These are phyloP conservation scores for Calycina herbarum DNA, from an alignment of 2,329 filamentous ascomycete species.

Conservation along the genomic window DNA sequence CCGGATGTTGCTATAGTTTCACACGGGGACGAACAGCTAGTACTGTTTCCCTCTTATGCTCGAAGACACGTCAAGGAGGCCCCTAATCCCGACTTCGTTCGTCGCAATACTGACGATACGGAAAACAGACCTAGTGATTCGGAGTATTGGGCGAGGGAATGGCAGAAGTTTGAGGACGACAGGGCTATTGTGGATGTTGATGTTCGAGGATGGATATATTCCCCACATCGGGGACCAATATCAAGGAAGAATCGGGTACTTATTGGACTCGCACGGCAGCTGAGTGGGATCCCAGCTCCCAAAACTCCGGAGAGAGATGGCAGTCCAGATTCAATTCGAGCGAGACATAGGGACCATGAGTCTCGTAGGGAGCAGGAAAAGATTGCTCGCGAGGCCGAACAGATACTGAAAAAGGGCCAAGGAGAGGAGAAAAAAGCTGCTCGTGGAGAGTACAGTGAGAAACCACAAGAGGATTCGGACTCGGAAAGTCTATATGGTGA, in stretches of 20 bases:
- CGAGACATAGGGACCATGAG: constrained; percentile 46
- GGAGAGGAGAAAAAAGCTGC: constrained; percentile 70
- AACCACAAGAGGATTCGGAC: constrained; percentile 49
- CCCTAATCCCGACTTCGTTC: constrained; percentile 35
- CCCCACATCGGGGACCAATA: constrained; percentile 80
- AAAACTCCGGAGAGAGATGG: constrained; percentile 31
- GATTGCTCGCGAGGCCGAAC: constrained; percentile 72
- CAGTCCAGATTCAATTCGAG: constrained; percentile 33
- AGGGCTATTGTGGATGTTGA: constrained; percentile 91
- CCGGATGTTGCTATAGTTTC: constrained; percentile 80
- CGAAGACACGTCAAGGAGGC: constrained; percentile 43
- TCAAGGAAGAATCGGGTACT: constrained; percentile 83
- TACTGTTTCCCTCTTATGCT: constrained; percentile 94
- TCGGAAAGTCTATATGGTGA: constrained; percentile 33
- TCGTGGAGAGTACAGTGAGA: constrained; percentile 73
- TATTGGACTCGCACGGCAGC: constrained; percentile 79
- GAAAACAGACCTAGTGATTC: constrained; percentile 55
- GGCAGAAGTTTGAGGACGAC: constrained; percentile 77
- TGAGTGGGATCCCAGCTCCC: constrained; percentile 75
- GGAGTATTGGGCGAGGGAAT: constrained; percentile 76
- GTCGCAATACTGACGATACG: constrained; percentile 41
- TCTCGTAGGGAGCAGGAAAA: constrained; percentile 58
- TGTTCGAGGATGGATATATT: constrained; percentile 93
- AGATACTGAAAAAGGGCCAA: constrained; percentile 72
- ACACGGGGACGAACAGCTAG: constrained; percentile 85